Evolutionary conservation across 805 yeast genomes (phyloP), one percentile per base, ranked within the genome.

Genomic region (Candida silvatica): DNA sequence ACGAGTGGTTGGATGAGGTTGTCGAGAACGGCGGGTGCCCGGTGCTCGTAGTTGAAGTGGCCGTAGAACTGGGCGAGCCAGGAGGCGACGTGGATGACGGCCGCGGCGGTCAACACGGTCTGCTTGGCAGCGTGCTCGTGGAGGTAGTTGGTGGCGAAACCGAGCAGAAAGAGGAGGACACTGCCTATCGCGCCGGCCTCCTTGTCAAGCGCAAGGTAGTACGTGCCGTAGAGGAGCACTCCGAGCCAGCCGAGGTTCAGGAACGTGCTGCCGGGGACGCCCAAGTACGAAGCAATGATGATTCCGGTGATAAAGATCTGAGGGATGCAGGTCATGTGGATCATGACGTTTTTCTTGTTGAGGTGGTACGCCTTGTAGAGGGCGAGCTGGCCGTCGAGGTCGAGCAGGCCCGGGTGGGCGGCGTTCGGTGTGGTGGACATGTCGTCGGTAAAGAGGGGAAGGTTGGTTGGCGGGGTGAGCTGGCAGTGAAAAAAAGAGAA

Each of bases 1-100:
- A 90, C 86, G 15, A 90, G 54, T 4, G 97, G 92, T 51, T 87
- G 97, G 4, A 79, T 60, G 30, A 86, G 61, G 51, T 80, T 88
- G 48, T 88, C 95, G 27, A 85, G 54, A 35, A 90, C 58, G 0
- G 97, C 96, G 0, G 98, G 98, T 0, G 87, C 82, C 28, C 85
- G 66, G 40, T 67, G 68, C 52, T 90, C 98, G 50, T 76, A 83
- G 8, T 71, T 65, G 2, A 82, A 90, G 52, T 92, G 97, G 4
- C 97, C 96, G 33, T 80, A 65, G 55, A 90, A 87, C 49, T 92
- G 97, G 5, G 74, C 76, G 12, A 76, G 48, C 97, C 98, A 90
- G 7, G 82, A 62, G 2, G 61, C 25, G 0, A 68, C 52, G 52
- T 80, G 82, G 14, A 72, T 45, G 1, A 37, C 45, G n/a, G 61